These are phyloP conservation scores for Nannochloropsis gaditana DNA, from an alignment of 108 stramenopile species.

Conservation along the genomic window DNA sequence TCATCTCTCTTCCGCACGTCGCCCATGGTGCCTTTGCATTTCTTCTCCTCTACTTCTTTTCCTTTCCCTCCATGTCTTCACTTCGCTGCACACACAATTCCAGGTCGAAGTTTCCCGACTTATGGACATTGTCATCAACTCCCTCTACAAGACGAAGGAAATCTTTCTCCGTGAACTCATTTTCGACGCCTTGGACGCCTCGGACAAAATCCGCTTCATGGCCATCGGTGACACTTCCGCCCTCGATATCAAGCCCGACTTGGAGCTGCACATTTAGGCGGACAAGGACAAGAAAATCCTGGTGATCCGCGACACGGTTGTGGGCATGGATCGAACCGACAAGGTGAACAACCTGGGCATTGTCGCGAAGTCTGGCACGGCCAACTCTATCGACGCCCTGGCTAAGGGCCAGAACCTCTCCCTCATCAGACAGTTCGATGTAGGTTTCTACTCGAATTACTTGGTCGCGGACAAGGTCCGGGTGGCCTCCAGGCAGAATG, in stretches of 20 bases:
- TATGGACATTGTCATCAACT: constrained; percentile 99
- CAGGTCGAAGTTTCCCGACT: constrained; percentile 95
- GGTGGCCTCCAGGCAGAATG: constrained; percentile 84
- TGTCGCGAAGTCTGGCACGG: constrained; percentile 96
- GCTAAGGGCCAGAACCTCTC: constrained; percentile 69
- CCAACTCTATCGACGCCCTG: constrained; percentile 92
- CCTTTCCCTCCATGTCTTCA: not conserved
- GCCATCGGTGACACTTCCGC: constrained; percentile 70
- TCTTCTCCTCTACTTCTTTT: not conserved
- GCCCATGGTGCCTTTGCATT: no score
- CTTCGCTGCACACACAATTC: constrained; percentile 57
- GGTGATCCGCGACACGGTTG: constrained; percentile 89
- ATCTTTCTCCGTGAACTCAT: constrained; percentile 65
- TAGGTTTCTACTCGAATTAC: constrained; percentile 96
- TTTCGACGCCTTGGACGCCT: constrained; percentile 91
- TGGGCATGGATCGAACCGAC: constrained; percentile 95
- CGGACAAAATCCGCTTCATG: constrained; percentile 97
- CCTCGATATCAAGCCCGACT: constrained; percentile 64
- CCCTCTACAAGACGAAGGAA: constrained; percentile 98
- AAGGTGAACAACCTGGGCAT: constrained; percentile 91
- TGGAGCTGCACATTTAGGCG: constrained; percentile 82
- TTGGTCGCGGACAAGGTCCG: constrained; percentile 82
- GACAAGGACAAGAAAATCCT: constrained; percentile 65
- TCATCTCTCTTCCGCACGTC: no score
- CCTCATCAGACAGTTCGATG: constrained; percentile 98